These are phyloP conservation scores for Alternaria hordeiaustralica DNA, from an alignment of 2,329 filamentous ascomycete species.

Conservation along the genomic window DNA sequence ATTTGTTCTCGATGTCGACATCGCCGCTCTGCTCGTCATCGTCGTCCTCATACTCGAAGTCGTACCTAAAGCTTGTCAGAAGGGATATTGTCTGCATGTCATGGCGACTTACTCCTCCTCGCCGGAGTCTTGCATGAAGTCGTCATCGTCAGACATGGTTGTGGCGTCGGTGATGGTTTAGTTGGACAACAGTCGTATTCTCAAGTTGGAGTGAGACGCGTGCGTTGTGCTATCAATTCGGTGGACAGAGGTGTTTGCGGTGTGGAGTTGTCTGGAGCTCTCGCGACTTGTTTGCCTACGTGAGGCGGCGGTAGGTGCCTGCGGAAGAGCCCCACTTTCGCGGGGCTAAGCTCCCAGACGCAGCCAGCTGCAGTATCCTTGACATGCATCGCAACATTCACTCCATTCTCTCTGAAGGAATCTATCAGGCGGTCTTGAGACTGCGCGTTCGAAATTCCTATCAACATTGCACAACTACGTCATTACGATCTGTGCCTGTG, in stretches of 20 bases:
- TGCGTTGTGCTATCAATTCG: background rate
- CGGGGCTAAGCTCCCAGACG: constrained; percentile 6
- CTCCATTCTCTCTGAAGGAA: background rate
- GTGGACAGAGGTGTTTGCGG: background rate
- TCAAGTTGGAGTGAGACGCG: background rate
- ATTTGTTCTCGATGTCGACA: constrained; percentile 98
- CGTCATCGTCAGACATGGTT: constrained; percentile 81
- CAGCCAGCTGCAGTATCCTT: constrained; percentile 8
- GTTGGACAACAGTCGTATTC: background rate
- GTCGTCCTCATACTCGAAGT: constrained; percentile 97
- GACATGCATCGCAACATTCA: background rate
- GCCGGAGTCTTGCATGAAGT: constrained; percentile 93
- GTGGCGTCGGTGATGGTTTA: constrained; percentile 20
- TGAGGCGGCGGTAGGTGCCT: constrained; percentile 23
- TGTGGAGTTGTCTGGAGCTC: constrained; percentile 5
- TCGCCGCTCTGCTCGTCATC: constrained; percentile 88
- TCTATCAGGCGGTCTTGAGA: background rate
- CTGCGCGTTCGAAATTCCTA: background rate
- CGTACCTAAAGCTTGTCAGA: constrained; percentile 67
- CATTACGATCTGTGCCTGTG: background rate
- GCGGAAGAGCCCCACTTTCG: constrained; percentile 20
- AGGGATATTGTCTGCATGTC: background rate
- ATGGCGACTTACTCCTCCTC: constrained; percentile 72
- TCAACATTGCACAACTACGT: background rate
- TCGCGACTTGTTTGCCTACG: constrained; percentile 20